Evolutionary conservation across 1,139 yeast genomes (phyloP).

Genomic region (Hemisphaericaspora xylofermentans): DNA sequence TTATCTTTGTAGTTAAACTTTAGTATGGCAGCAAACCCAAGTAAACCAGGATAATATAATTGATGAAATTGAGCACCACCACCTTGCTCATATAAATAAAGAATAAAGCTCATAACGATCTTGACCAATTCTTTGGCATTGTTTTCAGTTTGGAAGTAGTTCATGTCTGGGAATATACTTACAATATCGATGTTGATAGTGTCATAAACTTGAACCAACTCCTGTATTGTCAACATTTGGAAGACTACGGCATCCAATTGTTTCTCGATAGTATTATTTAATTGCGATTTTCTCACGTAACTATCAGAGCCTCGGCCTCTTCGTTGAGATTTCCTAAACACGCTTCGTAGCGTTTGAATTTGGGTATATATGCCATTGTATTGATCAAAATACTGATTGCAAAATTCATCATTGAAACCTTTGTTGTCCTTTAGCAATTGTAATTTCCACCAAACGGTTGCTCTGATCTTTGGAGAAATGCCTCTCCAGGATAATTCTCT

Average conservation of each 20-base stretch:
- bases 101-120: slow-evolving; percentile 27
- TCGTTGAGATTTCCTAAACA: not conserved
- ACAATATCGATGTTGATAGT: slow-evolving; percentile 23
- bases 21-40: slow-evolving; percentile 41
- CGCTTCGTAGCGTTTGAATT: not conserved
- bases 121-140: slow-evolving; percentile 26
- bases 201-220: slow-evolving; percentile 9
- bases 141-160: slow-evolving; percentile 35
- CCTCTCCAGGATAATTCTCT: slow-evolving; percentile 63
- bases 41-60: slow-evolving; percentile 24
- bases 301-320: not conserved
- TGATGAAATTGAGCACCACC: slow-evolving; percentile 10
- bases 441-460: slow-evolving; percentile 51
- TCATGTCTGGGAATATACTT: slow-evolving; percentile 43
- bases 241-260: slow-evolving; percentile 2
- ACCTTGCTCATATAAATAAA: slow-evolving; percentile 19
- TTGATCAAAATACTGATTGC: slow-evolving; percentile 20
- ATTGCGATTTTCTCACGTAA: not conserved
- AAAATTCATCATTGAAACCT: slow-evolving; percentile 16
- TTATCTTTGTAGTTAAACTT: slow-evolving; percentile 35
- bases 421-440: slow-evolving; percentile 23
- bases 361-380: slow-evolving; percentile 8
- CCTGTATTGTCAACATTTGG: slow-evolving; percentile 2
- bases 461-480: slow-evolving; percentile 48
- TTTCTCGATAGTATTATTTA: slow-evolving; percentile 4